phyloP scores from a whole-genome alignment of 305 asterid genomes.

The Solanum hybrid region DNA sequence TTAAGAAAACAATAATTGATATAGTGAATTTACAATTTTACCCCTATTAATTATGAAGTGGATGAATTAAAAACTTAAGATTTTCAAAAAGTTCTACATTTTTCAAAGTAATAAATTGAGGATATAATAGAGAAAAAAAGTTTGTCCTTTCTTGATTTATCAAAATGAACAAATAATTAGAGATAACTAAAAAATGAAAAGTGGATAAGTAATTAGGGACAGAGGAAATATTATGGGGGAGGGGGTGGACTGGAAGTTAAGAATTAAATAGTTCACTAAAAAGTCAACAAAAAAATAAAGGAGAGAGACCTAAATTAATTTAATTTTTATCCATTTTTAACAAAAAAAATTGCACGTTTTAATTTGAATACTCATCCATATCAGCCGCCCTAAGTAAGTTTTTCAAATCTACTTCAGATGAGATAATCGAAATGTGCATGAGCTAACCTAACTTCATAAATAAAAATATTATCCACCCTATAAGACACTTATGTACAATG shows the following conservation, averaged over 20 bases:
- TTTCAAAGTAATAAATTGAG: too few relatives aligned
- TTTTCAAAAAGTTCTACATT: too few relatives aligned
- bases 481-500: neutral
- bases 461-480: neutral
- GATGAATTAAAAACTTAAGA: too few relatives aligned
- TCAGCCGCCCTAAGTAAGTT: neutral
- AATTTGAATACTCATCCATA: neutral
- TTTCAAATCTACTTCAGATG: neutral
- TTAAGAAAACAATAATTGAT: too few relatives aligned
- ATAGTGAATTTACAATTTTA: too few relatives aligned
- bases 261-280: neutral
- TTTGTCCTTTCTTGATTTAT: too few relatives aligned
- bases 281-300: neutral
- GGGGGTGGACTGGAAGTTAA: neutral
- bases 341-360: neutral
- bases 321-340: neutral
- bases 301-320: neutral
- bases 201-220: too few relatives aligned
- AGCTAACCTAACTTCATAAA: neutral
- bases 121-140: too few relatives aligned
- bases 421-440: too few relatives aligned
- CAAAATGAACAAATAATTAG: too few relatives aligned
- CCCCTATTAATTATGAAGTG: too few relatives aligned
- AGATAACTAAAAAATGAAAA: too few relatives aligned
- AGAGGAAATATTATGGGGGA: neutral